Conservation (phyloP, 768 basidiomycete genomes). For the Mycena chlorophos region DNA sequence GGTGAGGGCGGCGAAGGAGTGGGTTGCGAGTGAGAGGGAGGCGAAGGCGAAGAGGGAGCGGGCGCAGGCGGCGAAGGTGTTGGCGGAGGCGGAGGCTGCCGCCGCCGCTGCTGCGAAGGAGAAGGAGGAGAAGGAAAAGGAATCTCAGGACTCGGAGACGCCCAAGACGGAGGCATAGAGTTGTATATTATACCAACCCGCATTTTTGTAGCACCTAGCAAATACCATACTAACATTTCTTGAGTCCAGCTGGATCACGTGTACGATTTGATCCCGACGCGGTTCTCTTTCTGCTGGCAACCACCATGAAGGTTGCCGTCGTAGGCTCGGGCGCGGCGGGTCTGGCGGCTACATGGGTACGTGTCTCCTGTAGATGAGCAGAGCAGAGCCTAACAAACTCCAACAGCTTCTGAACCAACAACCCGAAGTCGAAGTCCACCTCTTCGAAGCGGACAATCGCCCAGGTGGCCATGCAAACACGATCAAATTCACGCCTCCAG, state of each 20-base stretch:
- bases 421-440: conserved; percentile 72
- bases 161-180: no score
- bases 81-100: neutral
- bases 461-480: conserved; percentile 82
- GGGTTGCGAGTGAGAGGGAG: conserved; percentile 42
- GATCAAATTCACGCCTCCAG: conserved; percentile 49
- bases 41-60: conserved; percentile 22
- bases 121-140: no score
- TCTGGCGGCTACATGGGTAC: conserved; percentile 74
- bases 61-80: neutral
- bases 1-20: conserved; percentile 45
- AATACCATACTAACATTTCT: no score
- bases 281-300: neutral
- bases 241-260: neutral
- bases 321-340: conserved; percentile 80
- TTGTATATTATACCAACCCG: no score
- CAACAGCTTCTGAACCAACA: conserved; percentile 67
- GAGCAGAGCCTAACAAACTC: neutral
- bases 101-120: neutral
- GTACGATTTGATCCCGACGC: neutral
- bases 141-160: no score
- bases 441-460: conserved; percentile 67
- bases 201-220: no score
- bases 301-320: conserved; percentile 64
- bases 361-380: conserved; percentile 11